phyloP scores from a whole-genome alignment of 805 yeast species.

The Kodamaea hsintzibuensis region DNA sequence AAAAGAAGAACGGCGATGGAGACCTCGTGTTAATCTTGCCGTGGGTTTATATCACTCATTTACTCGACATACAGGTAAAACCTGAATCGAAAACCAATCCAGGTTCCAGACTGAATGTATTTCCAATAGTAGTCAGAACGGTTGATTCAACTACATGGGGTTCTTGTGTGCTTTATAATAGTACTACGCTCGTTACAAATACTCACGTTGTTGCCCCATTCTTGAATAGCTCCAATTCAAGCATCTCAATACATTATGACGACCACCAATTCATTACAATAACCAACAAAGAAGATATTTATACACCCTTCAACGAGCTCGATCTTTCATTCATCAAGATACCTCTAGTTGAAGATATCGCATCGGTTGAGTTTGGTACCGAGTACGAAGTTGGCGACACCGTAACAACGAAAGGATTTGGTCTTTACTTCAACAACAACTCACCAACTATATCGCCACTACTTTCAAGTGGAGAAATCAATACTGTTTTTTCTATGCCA shows the following conservation, averaged over 20 bases:
- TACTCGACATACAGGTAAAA: neutral
- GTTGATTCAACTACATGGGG: conserved; percentile 39
- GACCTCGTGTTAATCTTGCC: conserved; percentile 37
- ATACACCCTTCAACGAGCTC: conserved; percentile 31
- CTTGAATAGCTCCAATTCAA: conserved; percentile 1
- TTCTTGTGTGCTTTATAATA: conserved; percentile 37
- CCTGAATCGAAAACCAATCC: neutral
- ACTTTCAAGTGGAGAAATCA: conserved; percentile 29
- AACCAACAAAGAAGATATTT: conserved; percentile 19
- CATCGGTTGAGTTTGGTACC: neutral
- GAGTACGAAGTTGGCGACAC: conserved; percentile 16
- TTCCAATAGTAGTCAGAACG: conserved; percentile 10
- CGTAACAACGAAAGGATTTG: conserved; percentile 40
- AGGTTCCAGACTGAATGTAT: neutral
- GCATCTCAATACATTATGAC: conserved; percentile 10
- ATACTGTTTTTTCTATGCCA: conserved; percentile 17
- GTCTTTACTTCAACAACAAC: conserved; percentile 32
- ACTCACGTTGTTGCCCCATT: conserved; percentile 38
- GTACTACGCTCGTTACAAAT: conserved; percentile 39
- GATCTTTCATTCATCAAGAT: conserved; percentile 42
- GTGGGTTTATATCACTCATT: conserved; percentile 23
- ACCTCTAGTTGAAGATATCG: conserved; percentile 5
- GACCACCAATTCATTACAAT: neutral
- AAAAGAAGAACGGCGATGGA: conserved; percentile 47
- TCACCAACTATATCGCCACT: conserved; percentile 26